Conservation (phyloP, 495 filamentous ascomycete genomes). For the Podospora australis region DNA sequence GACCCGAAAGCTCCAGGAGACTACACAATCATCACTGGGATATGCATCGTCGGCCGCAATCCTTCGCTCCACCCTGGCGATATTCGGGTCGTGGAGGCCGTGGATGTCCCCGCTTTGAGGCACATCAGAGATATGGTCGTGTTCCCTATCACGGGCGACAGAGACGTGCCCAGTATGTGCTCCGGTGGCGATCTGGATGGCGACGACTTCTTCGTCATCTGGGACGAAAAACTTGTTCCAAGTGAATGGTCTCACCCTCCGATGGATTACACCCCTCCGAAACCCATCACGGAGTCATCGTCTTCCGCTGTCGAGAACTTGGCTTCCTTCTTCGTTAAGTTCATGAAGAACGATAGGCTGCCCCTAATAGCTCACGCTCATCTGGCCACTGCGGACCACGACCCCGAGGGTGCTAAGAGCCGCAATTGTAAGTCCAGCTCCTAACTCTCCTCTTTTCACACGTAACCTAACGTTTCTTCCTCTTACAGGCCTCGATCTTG, state of each 20-base stretch:
- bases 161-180: slow-evolving; percentile 85
- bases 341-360: slow-evolving; percentile 88
- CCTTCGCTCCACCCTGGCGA: slow-evolving; percentile 94
- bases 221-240: slow-evolving; percentile 75
- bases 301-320: slow-evolving; percentile 63
- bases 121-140: slow-evolving; percentile 82
- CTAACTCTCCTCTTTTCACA: no score
- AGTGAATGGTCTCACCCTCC: slow-evolving; percentile 59
- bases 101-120: slow-evolving; percentile 63
- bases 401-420: slow-evolving; percentile 61
- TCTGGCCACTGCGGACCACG: slow-evolving; percentile 66
- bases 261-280: slow-evolving; percentile 62
- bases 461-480: no score
- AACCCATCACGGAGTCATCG: slow-evolving; percentile 37
- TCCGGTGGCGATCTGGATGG: slow-evolving; percentile 95
- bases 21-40: slow-evolving; percentile 63
- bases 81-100: slow-evolving; percentile 78
- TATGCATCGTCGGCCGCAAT: slow-evolving; percentile 84
- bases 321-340: slow-evolving; percentile 78
- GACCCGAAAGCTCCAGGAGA: slow-evolving; percentile 42
- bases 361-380: slow-evolving; percentile 77
- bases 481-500: no score
- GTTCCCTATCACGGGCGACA: slow-evolving; percentile 76
- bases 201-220: slow-evolving; percentile 91
- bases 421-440: neutral